Evolutionary conservation across 2,329 filamentous ascomycete genomes (phyloP).

Genomic region (Clarireedia monteithiana): DNA sequence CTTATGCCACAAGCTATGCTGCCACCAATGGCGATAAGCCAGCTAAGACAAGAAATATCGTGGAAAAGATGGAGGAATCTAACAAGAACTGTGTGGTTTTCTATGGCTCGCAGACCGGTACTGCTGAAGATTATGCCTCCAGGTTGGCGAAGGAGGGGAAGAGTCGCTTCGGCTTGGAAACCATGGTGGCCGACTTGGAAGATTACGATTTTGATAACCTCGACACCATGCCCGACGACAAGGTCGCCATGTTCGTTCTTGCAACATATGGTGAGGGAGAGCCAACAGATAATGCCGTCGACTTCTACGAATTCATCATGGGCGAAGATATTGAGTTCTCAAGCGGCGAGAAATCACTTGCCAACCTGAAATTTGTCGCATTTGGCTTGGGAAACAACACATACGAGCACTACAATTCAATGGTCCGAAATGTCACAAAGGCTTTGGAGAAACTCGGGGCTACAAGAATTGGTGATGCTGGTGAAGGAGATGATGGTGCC

Average conservation of each 20-base stretch:
- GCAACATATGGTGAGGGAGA: constrained; percentile 98
- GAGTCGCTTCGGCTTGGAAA: constrained; percentile 91
- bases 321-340: constrained; percentile 77
- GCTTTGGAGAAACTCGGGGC: constrained; percentile 76
- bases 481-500: constrained; percentile 94
- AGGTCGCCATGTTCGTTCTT: constrained; percentile 88
- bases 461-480: constrained; percentile 74
- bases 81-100: constrained; percentile 98
- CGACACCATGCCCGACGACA: constrained; percentile 80
- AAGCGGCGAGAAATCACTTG: constrained; percentile 63
- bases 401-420: constrained; percentile 98
- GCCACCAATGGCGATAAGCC: constrained; percentile 63
- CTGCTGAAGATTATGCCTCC: constrained; percentile 95
- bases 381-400: constrained; percentile 99
- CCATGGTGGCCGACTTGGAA: constrained; percentile 96
- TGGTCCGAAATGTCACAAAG: constrained; percentile 88
- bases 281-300: constrained; percentile 96
- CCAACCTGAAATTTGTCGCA: constrained; percentile 82
- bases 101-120: constrained; percentile 97
- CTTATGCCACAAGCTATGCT: constrained; percentile 70
- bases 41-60: constrained; percentile 81
- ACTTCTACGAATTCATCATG: constrained; percentile 95
- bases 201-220: constrained; percentile 97
- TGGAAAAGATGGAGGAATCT: constrained; percentile 92
- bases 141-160: constrained; percentile 95